A percentile compares a stretch with the other conserved stretches of the same genome.
Conservation (phyloP, 2,329 filamentous ascomycete genomes). For the Ceratocystis albifundus region DNA sequence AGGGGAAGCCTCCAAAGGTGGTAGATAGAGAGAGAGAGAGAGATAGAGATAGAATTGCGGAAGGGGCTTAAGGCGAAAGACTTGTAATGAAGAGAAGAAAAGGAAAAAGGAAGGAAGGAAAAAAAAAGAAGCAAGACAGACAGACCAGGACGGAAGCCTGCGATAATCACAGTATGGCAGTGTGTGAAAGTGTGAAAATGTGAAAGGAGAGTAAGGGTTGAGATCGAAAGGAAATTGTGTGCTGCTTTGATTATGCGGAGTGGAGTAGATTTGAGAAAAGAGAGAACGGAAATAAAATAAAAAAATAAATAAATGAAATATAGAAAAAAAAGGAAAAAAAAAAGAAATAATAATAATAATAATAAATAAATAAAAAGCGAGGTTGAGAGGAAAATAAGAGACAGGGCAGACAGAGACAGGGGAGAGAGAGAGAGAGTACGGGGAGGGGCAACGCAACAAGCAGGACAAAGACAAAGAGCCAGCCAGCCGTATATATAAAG, state of each 20-base stretch:
- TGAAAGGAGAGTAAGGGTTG: slow-evolving; percentile 14
- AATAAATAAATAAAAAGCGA: too few species aligned
- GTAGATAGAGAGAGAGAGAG: neutral
- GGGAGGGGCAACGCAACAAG: neutral
- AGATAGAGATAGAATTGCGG: neutral
- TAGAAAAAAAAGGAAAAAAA: slow-evolving; percentile 3
- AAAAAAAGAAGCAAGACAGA: slow-evolving; percentile 3
- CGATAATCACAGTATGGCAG: neutral
- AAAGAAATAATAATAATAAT: neutral
- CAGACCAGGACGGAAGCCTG: neutral
- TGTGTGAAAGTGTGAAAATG: slow-evolving; percentile 15
- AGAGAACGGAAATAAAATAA: slow-evolving; percentile 1
- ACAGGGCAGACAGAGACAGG: too few species aligned
- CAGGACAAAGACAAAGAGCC: neutral
- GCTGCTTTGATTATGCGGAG: slow-evolving; percentile 9
- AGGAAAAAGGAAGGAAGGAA: slow-evolving; percentile 4
- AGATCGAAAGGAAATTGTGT: slow-evolving; percentile 16
- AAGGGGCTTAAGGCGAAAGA: neutral
- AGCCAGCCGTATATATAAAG: neutral
- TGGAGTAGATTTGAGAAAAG: slow-evolving; percentile 5
- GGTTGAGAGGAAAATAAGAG: neutral
- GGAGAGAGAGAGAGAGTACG: neutral
- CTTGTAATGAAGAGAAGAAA: slow-evolving; percentile 7
- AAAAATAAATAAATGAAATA: neutral
- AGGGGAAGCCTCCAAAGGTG: neutral